A percentile compares a stretch with the other conserved stretches of the same genome.
These are phyloP conservation scores for Bruguiera parviflora DNA, from an alignment of 345 rosid genomes.

Conservation along the genomic window DNA sequence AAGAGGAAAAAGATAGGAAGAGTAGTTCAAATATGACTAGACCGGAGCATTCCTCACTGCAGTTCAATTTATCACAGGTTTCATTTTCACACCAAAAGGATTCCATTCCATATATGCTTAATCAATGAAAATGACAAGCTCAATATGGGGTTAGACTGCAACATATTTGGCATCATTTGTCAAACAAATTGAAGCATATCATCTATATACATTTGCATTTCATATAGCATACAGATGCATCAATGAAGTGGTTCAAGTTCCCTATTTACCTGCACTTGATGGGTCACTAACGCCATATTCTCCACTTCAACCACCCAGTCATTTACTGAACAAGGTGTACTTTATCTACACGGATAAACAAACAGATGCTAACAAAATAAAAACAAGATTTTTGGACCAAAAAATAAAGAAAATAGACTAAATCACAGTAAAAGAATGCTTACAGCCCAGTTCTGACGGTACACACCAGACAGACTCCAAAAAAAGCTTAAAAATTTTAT, in stretches of 20 bases:
- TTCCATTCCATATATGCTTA: not conserved
- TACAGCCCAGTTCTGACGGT: no score
- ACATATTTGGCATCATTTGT: not conserved
- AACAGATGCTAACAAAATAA: not conserved
- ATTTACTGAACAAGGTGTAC: conserved; percentile 52
- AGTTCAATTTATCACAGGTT: not conserved
- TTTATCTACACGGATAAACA: conserved; percentile 19
- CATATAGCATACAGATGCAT: not conserved
- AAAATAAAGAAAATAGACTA: not conserved
- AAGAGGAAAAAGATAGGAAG: not conserved
- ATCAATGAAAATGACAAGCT: not conserved
- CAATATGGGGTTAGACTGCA: not conserved
- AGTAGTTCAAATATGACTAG: not conserved
- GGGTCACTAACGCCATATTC: conserved; percentile 87
- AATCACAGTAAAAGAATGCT: no score
- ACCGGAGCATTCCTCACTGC: not conserved
- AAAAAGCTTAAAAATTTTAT: no score
- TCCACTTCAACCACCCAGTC: conserved; percentile 49
- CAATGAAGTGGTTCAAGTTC: conserved; percentile 2
- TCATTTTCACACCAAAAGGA: not conserved
- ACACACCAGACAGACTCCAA: no score
- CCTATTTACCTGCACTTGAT: conserved; percentile 69
- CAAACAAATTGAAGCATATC: not conserved
- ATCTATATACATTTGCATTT: not conserved
- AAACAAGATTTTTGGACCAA: not conserved